These are phyloP conservation scores for Cadophora gregata DNA, from an alignment of 2,329 filamentous ascomycete species.

Conservation along the genomic window DNA sequence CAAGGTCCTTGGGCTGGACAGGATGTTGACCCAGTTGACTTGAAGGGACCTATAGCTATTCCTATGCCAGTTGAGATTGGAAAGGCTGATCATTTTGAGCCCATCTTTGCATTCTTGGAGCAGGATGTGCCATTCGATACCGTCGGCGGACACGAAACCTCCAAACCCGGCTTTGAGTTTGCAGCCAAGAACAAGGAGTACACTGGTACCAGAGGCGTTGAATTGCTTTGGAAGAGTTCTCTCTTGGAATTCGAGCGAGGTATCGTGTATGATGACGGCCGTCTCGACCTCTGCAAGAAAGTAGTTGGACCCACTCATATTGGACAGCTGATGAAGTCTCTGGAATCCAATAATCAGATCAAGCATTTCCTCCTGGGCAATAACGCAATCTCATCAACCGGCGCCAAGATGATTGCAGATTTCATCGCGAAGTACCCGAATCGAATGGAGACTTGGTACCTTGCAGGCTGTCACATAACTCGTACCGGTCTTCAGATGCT, in stretches of 20 bases:
- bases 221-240: neutral
- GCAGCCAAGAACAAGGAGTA: neutral
- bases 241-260: conserved; percentile 21
- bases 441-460: conserved; percentile 55
- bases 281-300: conserved; percentile 57
- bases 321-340: conserved; percentile 54
- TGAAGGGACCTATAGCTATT: conserved; percentile 32
- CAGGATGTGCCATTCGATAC: neutral
- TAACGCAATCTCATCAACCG: neutral
- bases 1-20: conserved; percentile 34
- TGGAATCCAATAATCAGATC: conserved; percentile 54
- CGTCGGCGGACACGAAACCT: neutral
- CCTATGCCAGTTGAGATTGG: conserved; percentile 35
- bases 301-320: conserved; percentile 59
- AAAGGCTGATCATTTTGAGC: conserved; percentile 12
- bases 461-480: conserved; percentile 61
- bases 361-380: conserved; percentile 57
- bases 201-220: neutral
- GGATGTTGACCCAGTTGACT: conserved; percentile 31
- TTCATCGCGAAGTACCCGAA: conserved; percentile 8
- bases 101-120: neutral
- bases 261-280: conserved; percentile 55
- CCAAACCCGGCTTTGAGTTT: neutral
- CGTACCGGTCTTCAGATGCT: conserved; percentile 49
- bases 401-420: neutral